A percentile compares a stretch with the other conserved stretches of the same genome.
phyloP scores from a whole-genome alignment of 2,329 filamentous ascomycete species.

The Leptographium procerum region DNA sequence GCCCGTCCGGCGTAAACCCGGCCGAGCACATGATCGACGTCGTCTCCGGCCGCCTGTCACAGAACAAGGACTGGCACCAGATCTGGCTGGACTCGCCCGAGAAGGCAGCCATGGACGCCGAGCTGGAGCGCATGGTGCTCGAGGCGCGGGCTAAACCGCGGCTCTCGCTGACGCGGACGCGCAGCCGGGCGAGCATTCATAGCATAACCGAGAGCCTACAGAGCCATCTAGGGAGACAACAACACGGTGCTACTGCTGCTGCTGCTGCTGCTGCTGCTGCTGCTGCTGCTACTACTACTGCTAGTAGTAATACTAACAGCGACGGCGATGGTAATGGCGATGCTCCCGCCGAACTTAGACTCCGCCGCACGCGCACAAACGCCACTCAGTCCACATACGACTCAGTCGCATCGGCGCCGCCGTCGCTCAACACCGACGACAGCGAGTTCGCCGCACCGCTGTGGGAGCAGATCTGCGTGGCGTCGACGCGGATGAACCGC shows the following conservation, averaged over 20 bases:
- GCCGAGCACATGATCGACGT: conserved; percentile 66
- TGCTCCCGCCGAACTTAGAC: not conserved
- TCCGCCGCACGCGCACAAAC: not conserved
- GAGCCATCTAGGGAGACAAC: not conserved
- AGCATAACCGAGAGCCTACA: not conserved
- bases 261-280: no score
- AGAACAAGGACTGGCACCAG: conserved; percentile 26
- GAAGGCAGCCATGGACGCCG: conserved; percentile 38
- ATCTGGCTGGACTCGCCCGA: conserved; percentile 26
- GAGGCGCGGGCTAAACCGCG: conserved; percentile 18
- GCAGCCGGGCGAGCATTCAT: not conserved
- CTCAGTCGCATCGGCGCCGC: not conserved
- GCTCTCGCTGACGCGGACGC: not conserved
- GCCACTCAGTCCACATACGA: not conserved
- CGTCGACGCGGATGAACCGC: conserved; percentile 51
- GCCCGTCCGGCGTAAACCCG: conserved; percentile 53
- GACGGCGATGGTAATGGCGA: no score
- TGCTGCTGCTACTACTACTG: no score
- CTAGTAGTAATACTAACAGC: no score
- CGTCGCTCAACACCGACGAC: conserved; percentile 15
- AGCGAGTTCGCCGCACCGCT: conserved; percentile 64
- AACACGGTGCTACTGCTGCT: no score
- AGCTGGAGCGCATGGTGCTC: conserved; percentile 52
- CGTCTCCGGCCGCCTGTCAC: conserved; percentile 36
- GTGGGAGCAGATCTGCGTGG: conserved; percentile 45